Evolutionary conservation across 805 yeast genomes (phyloP), one percentile per base, ranked within the genome.

Genomic region (Phaffomyces thermotolerans): DNA sequence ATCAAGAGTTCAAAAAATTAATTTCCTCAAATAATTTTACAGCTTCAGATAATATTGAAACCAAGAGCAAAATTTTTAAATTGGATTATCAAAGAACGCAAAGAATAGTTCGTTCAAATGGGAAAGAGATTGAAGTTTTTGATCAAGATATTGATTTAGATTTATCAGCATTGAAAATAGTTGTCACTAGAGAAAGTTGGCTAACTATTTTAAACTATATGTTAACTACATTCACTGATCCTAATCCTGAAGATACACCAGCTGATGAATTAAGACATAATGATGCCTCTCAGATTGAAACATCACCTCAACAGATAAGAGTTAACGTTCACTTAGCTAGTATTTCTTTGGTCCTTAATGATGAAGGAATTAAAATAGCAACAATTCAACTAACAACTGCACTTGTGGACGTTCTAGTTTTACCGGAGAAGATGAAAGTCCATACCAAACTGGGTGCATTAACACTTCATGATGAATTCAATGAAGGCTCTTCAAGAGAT

Each of bases 161-260:
- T 36, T 72, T 93, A 64, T 88, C 96, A 0, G 87, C 95, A 13
- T 75, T 93, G 42, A 78, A 78, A 48, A 72, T 84, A 32, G 82
- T 85, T 3, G 63, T 90, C 7, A 79, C 95, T 0, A 78, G 97
- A 39, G 84, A 78, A 56, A 84, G 95, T 1, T 64, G 85, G 14
- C 68, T 93, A 48, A 83, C 95, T 1, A 66, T 93, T 13, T 64
- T 91, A 50, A 91, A 89, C 59, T 93, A 82, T 59, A 70, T 84
- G 2, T 67, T 90, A 55, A 84, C 88, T 37, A 93, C 98, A 0
- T 93, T 93, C 59, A 84, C 96, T 0, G 82, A 82, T 61, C 95
- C 95, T 0, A 73, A 78, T 48, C 81, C 84, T 1, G 76, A 76
- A 6, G 79, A 77, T 36, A 66, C 79, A 1, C 85, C 87, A 1